Percentiles rank a stretch among this genome's conserved stretches.
phyloP scores from a whole-genome alignment of 169 alveolate genomes.

The Babesia bovis region DNA sequence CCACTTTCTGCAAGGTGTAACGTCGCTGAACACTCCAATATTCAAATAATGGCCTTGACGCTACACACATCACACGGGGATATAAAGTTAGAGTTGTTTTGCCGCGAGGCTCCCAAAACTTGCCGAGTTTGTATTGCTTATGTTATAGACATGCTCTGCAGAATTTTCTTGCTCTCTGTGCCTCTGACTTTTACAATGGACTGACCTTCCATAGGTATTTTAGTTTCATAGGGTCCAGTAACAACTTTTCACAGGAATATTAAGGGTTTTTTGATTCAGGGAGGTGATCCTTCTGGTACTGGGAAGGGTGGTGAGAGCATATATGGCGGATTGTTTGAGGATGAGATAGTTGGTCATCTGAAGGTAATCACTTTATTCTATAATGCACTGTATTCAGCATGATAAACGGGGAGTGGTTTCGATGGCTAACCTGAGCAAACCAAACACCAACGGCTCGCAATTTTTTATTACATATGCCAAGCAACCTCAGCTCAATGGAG shows the following conservation, averaged over 20 bases:
- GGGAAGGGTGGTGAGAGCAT: slow-evolving; percentile 98
- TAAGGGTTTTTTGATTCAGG: slow-evolving; percentile 94
- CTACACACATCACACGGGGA: slow-evolving; percentile 80
- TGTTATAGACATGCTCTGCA: slow-evolving; percentile 5
- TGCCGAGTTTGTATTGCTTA: slow-evolving; percentile 66
- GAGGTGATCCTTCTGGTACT: slow-evolving; percentile 97
- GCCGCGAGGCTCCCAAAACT: slow-evolving; percentile 81
- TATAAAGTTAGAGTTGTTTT: slow-evolving; percentile 78
- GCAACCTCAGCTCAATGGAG: slow-evolving; percentile 90
- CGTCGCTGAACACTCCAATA: not conserved
- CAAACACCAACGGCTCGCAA: slow-evolving; percentile 90
- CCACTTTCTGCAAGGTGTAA: slow-evolving; percentile 3
- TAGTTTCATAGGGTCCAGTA: not conserved
- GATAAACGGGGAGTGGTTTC: slow-evolving; percentile 88
- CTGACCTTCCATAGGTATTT: slow-evolving; percentile 70
- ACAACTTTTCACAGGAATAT: slow-evolving; percentile 81
- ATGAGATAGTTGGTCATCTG: slow-evolving; percentile 93
- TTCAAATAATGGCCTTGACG: slow-evolving; percentile 75
- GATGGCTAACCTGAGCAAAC: slow-evolving; percentile 89
- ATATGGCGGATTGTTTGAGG: slow-evolving; percentile 92
- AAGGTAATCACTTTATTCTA: slow-evolving; percentile 72
- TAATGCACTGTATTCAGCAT: slow-evolving; percentile 70
- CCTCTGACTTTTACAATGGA: slow-evolving; percentile 75
- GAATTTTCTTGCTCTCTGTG: slow-evolving; percentile 80
- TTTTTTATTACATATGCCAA: slow-evolving; percentile 89